These are phyloP conservation scores for Alloteropsis semialata DNA, from an alignment of 176 grass and related monocot species.

Conservation along the genomic window DNA sequence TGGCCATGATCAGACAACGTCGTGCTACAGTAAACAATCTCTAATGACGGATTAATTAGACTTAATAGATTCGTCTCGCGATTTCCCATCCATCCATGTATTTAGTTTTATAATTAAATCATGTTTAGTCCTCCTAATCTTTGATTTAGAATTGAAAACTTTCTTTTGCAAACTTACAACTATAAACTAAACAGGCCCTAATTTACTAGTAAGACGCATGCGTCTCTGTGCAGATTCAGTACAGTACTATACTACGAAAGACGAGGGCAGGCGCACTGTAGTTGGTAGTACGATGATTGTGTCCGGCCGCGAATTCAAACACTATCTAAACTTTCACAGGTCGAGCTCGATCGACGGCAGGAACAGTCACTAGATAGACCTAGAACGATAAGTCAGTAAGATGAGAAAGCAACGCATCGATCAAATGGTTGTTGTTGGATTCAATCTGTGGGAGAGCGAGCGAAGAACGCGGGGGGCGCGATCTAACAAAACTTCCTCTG, in stretches of 20 bases:
- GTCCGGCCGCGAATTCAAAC: background rate
- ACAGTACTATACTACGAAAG: background rate
- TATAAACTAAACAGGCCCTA: too few species aligned
- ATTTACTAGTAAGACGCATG: background rate
- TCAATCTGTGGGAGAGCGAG: background rate
- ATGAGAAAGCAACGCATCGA: background rate
- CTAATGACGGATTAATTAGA: too few species aligned
- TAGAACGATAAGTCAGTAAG: background rate
- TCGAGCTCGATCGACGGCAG: background rate
- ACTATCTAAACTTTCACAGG: background rate
- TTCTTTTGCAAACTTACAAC: too few species aligned
- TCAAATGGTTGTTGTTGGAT: background rate
- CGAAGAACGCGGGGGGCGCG: background rate
- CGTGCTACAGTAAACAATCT: too few species aligned
- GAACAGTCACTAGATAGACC: too few species aligned
- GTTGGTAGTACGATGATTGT: background rate
- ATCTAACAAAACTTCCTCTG: background rate
- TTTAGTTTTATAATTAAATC: too few species aligned
- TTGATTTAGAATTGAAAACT: too few species aligned
- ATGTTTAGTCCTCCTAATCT: too few species aligned
- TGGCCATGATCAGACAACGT: too few species aligned
- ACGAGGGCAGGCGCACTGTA: too few species aligned
- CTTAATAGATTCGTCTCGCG: too few species aligned
- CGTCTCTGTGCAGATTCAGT: background rate
- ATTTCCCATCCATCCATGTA: too few species aligned